These are phyloP conservation scores for Mycena kentingensis DNA, from an alignment of 768 basidiomycete species.

Conservation along the genomic window DNA sequence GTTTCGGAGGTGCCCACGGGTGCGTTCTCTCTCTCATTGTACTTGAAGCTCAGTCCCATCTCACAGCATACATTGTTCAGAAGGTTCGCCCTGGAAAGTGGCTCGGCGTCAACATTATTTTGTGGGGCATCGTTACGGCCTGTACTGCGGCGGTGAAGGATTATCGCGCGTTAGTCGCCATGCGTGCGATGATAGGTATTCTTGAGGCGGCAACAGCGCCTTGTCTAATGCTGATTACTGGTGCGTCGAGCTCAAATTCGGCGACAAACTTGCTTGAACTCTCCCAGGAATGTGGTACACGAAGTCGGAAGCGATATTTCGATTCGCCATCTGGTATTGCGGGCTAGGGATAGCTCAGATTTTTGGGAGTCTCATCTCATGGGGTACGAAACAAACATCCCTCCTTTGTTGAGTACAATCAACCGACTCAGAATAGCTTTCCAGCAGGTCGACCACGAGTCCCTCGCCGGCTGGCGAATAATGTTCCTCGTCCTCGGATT, in stretches of 20 bases:
- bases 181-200: constrained; percentile 20
- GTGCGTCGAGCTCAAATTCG: too few relatives aligned
- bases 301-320: constrained; percentile 18
- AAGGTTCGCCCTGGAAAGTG: constrained; percentile 22
- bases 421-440: too few relatives aligned
- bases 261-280: too few relatives aligned
- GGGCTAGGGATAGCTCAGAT: constrained; percentile 21
- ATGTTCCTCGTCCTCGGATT: constrained; percentile 22
- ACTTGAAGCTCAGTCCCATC: neutral
- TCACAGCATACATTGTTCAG: constrained; percentile 20
- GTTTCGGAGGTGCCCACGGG: constrained; percentile 19
- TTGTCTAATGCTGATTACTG: constrained; percentile 21
- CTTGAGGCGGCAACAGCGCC: constrained; percentile 22
- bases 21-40: too few relatives aligned
- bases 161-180: constrained; percentile 15
- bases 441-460: constrained; percentile 17
- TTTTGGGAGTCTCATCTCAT: constrained; percentile 19
- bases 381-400: too few relatives aligned
- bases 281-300: constrained; percentile 22
- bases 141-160: constrained; percentile 18
- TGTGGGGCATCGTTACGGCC: constrained; percentile 22
- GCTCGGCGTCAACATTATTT: constrained; percentile 19
- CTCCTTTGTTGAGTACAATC: too few relatives aligned
- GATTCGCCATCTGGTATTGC: constrained; percentile 23
- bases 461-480: constrained; percentile 20